Percentiles rank a stretch among this genome's conserved stretches.
phyloP scores from a whole-genome alignment of 495 filamentous ascomycete species.

The Apodospora peruviana region DNA sequence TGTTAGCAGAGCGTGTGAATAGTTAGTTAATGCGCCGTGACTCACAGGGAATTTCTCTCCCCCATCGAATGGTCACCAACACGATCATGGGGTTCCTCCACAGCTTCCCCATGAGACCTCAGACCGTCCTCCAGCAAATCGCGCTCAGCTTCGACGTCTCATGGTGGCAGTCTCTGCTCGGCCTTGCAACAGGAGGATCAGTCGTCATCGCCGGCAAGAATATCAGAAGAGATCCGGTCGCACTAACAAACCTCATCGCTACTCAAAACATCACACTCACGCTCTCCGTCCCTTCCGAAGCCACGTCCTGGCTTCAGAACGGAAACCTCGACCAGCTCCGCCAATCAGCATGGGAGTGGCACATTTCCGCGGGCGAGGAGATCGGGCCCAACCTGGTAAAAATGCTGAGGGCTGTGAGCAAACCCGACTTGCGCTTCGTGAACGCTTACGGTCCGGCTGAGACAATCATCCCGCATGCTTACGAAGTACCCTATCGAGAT shows the following conservation, averaged over 20 bases:
- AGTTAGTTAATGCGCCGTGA: neutral
- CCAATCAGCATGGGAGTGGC: constrained; percentile 40
- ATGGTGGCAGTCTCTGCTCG: constrained; percentile 9
- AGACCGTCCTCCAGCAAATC: constrained; percentile 10
- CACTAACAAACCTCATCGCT: constrained; percentile 7
- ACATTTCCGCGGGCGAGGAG: constrained; percentile 28
- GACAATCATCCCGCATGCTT: constrained; percentile 4
- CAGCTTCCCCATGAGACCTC: constrained; percentile 7
- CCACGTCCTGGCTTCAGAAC: constrained; percentile 18
- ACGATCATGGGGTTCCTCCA: constrained; percentile 8
- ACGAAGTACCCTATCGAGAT: constrained; percentile 3
- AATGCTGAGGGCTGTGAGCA: constrained; percentile 7
- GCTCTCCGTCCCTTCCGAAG: constrained; percentile 21
- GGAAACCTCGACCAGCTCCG: constrained; percentile 18
- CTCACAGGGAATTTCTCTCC: constrained; percentile 2
- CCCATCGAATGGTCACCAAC: constrained; percentile 8
- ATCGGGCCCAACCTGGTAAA: constrained; percentile 28
- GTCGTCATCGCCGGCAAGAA: constrained; percentile 10
- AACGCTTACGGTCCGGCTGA: constrained; percentile 23
- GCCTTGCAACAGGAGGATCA: constrained; percentile 6
- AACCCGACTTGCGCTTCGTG: constrained; percentile 8
- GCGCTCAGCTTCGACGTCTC: constrained; percentile 12
- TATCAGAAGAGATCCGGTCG: constrained; percentile 8
- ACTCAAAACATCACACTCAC: constrained; percentile 16
- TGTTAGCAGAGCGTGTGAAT: too few relatives aligned